Evolutionary conservation across 805 yeast species (phyloP).

Genomic region (Teunomyces atbi): DNA sequence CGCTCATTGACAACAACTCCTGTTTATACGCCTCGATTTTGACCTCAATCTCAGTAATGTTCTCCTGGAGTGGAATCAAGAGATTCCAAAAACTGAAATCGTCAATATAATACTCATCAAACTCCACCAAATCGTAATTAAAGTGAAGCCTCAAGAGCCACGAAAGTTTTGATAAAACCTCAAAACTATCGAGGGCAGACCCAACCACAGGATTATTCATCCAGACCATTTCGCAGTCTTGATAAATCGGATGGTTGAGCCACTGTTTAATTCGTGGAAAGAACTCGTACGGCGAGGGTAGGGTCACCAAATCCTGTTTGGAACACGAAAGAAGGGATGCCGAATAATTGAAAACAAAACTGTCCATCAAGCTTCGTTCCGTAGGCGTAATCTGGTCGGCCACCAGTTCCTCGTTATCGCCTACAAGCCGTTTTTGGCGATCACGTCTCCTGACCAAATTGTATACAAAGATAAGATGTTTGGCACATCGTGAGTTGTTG

Average conservation of each 20-base stretch:
- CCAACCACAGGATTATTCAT: conserved; percentile 44
- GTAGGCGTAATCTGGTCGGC: conserved; percentile 11
- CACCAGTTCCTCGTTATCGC: conserved; percentile 8
- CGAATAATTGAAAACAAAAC: conserved; percentile 43
- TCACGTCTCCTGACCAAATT: conserved; percentile 26
- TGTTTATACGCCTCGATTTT: conserved; percentile 6
- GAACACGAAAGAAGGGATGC: conserved; percentile 37
- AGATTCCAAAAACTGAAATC: conserved; percentile 10
- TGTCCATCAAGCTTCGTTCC: conserved; percentile 43
- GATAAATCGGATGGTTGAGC: conserved; percentile 35
- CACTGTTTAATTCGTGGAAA: conserved; percentile 26
- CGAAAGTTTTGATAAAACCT: conserved; percentile 35
- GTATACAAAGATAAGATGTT: conserved; percentile 34
- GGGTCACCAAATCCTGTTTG: conserved; percentile 18
- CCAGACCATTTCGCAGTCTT: conserved; percentile 36
- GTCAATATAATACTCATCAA: conserved; percentile 7
- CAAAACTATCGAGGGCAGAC: conserved; percentile 35
- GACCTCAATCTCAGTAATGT: conserved; percentile 3
- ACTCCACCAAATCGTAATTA: conserved; percentile 1
- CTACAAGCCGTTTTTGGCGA: conserved; percentile 2
- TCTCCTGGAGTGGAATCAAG: conserved; percentile 7
- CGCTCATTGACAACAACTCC: conserved; percentile 1
- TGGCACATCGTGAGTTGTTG: conserved; percentile 25
- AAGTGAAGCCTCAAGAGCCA: conserved; percentile 30
- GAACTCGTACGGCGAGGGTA: conserved; percentile 45